Conservation (phyloP, 2,329 filamentous ascomycete genomes). For the Clarireedia hainanense region DNA sequence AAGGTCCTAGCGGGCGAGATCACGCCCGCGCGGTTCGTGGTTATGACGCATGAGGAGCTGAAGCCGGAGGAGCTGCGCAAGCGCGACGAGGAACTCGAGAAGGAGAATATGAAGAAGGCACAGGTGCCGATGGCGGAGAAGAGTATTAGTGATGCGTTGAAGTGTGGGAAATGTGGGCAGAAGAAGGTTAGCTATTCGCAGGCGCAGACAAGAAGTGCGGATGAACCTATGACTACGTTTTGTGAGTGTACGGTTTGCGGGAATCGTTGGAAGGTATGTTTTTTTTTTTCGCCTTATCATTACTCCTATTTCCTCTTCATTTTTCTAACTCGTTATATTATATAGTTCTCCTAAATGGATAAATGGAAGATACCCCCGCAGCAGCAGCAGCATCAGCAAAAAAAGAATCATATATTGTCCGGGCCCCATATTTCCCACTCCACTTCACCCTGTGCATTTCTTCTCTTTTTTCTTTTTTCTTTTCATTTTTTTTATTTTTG, state of each 20-base stretch:
- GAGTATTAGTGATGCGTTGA: conserved; percentile 78
- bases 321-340: no score
- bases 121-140: conserved; percentile 91
- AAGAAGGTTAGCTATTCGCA: conserved; percentile 94
- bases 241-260: conserved; percentile 65
- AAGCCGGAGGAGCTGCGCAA: conserved; percentile 76
- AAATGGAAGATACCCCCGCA: background rate
- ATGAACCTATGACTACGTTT: conserved; percentile 84
- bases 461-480: conserved; percentile 20
- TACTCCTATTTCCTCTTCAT: background rate
- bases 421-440: no score
- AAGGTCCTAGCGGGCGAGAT: conserved; percentile 72
- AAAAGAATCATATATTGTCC: background rate
- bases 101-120: conserved; percentile 94
- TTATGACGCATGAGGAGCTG: conserved; percentile 84
- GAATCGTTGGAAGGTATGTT: conserved; percentile 60
- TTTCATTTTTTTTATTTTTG: no score
- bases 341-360: conserved; percentile 27
- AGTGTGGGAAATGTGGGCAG: conserved; percentile 87
- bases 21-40: conserved; percentile 63
- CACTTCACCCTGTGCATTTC: background rate
- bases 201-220: conserved; percentile 88
- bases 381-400: background rate
- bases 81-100: conserved; percentile 67
- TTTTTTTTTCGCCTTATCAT: conserved; percentile 6